Percentiles rank a stretch among this genome's conserved stretches.
These are phyloP conservation scores for Xerocomus spinulosus DNA, from an alignment of 768 basidiomycete genomes.

Conservation along the genomic window DNA sequence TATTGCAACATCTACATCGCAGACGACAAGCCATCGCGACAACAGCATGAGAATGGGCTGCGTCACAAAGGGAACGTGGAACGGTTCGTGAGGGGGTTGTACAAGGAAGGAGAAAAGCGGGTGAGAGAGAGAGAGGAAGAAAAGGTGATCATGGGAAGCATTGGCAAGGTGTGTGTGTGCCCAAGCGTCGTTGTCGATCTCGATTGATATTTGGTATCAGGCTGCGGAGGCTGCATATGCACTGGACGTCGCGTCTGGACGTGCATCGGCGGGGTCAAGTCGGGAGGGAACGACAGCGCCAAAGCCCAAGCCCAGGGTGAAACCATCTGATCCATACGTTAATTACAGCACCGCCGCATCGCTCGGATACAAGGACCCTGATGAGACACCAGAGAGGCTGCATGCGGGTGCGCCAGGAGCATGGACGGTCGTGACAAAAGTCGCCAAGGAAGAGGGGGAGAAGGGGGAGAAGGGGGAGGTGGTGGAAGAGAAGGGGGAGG, in stretches of 20 bases:
- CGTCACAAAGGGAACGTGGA: conserved; percentile 94
- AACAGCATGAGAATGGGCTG: conserved; percentile 89
- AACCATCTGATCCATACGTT: conserved; percentile 61
- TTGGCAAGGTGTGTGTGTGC: conserved; percentile 60
- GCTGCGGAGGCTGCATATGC: conserved; percentile 79
- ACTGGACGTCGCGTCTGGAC: conserved; percentile 69
- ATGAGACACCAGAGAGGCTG: conserved; percentile 57
- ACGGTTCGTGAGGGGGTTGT: conserved; percentile 84
- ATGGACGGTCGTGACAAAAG: conserved; percentile 75
- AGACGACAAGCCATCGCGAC: conserved; percentile 89
- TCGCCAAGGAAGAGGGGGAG: conserved; percentile 2
- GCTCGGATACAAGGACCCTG: conserved; percentile 76
- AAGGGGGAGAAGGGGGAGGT: background rate
- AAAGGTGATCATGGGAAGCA: conserved; percentile 76
- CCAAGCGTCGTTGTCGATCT: background rate
- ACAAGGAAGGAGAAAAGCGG: conserved; percentile 87
- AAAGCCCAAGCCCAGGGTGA: conserved; percentile 39
- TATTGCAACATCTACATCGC: conserved; percentile 97
- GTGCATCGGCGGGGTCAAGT: conserved; percentile 28
- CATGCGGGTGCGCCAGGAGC: conserved; percentile 70
- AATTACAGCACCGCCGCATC: conserved; percentile 88
- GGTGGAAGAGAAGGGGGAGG: background rate
- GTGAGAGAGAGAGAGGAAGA: conserved; percentile 85
- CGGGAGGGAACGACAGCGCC: conserved; percentile 18
- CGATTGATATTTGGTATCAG: conserved; percentile 32